Conservation (phyloP, 805 yeast genomes). For the Candida quercuum region DNA sequence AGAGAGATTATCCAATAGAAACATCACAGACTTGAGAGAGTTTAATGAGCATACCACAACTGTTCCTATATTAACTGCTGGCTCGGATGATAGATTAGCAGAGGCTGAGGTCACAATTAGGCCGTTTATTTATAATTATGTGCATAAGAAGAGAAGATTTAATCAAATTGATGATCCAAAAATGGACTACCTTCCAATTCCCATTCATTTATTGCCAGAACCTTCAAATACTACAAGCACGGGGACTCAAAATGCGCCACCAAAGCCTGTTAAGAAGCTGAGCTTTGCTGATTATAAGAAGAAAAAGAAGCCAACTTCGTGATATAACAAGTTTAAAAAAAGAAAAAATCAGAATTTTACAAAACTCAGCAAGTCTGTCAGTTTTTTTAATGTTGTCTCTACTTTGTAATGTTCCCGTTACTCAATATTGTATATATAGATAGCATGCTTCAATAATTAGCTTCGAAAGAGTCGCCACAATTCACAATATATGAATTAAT, state of each 20-base stretch:
- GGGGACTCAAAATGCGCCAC: conserved; percentile 3
- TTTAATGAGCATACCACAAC: conserved; percentile 8
- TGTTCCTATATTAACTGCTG: conserved; percentile 4
- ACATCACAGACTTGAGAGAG: conserved; percentile 15
- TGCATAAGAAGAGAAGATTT: conserved; percentile 11
- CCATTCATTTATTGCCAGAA: conserved; percentile 17
- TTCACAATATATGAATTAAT: conserved; percentile 3
- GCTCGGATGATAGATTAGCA: background rate
- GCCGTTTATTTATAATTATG: conserved; percentile 17
- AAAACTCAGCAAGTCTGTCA: no score
- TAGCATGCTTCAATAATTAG: no score
- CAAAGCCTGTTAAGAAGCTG: conserved; percentile 45
- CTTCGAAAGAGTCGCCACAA: conserved; percentile 7
- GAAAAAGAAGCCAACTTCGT: conserved; percentile 31
- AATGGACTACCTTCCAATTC: conserved; percentile 22
- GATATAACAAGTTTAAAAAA: background rate
- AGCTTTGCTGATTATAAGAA: conserved; percentile 74
- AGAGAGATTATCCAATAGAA: conserved; percentile 24
- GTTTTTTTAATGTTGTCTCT: no score
- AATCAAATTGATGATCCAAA: conserved; percentile 8
- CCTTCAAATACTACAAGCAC: background rate
- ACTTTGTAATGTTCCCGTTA: no score
- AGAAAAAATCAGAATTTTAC: no score
- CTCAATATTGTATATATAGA: no score
- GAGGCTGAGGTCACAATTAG: conserved; percentile 15